Evolutionary conservation across 192 early-diverging fungal genomes (phyloP), one percentile per base, ranked within the genome.

Genomic region (Podochytrium sp.): DNA sequence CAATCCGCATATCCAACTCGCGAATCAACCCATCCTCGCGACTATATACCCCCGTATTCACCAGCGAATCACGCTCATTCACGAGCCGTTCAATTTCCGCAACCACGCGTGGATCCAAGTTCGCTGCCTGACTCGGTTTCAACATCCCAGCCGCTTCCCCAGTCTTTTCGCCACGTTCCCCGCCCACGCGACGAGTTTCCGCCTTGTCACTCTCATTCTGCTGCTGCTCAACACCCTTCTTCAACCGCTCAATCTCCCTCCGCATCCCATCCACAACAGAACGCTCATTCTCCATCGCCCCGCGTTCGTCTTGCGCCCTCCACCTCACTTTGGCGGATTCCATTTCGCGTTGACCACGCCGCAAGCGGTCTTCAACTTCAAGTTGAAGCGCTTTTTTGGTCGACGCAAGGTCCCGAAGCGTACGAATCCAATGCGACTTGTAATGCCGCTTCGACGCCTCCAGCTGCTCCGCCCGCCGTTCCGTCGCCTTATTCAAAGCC

Each of bases 21-120:
- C 74, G 53, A n/a, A 85, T 74, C 59, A 86, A 60, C 58, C 69
- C 53, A 59, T 86, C 85, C 7, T 78, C 77, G n/a, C 71, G 38
- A 27, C 51, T 74, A 51, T 86, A 86, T 10, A 86, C 42, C 2
- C 82, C 85, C 35, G 76, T 78, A 25, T 71, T 53, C 2, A 86
- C 50, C 73, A 86, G 61, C 2, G 78, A 73, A 40, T 77, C 82
- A 35, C 77, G 43, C 75, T 86, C 85, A 16, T 57, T 77, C 4
- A 72, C 77, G 7, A 86, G 72, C 18, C 85, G 51, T 12, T 84
- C 85, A 3, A 84, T 73, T 57, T 83, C 77, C 14, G 47, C 42
- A 14, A 66, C n/a, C 2, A 75, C 60, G 2, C 58, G 56, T 14
- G 79, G 76, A 63, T 77, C 74, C 40, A 83, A 32, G 23, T 63